Evolutionary conservation across 2,329 filamentous ascomycete genomes (phyloP), one percentile per base, ranked within the genome.

Genomic region (Fusarium hainanense): DNA sequence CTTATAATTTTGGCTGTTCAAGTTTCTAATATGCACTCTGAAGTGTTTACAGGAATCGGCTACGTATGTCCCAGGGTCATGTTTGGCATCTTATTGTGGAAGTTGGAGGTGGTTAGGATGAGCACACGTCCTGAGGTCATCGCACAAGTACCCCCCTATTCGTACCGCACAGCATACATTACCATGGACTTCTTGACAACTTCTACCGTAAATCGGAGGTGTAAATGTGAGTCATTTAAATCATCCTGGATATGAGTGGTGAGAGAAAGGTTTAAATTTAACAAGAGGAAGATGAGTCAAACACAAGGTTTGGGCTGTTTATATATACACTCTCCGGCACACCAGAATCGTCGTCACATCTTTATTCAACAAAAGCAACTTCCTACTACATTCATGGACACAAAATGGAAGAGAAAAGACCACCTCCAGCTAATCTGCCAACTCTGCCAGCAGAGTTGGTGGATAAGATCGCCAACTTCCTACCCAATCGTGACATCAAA

Each of bases 401-500:
- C 40, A 14, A 14, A 4, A 54, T 54, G 51, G 11, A 25, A 5
- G 25, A 28, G 7, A 4, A 3, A 6, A 4, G 3, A 37, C 0
- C 16, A 37, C 16, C 34, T 10, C 6, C 3, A 10, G 16, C 20
- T 46, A 11, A 18, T 1, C 47, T 58, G 10, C 4, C 20, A 20
- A 7, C 10, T 21, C 41, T 69, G 4, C 66, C 63, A 2, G 7
- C 10, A 6, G 56, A 69, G 30, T n/a, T 69, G 7, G 2, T 47
- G 7, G 25, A 58, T 2, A 2, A 30, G 4, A 54, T 66, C 12
- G 6, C 30, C 2, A 28, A 18, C 3, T 10, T 43, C 1, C 34
- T 71, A 11, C 12, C 34, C 2, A 71, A 69, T 3, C 23, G 61
- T 25, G 55, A 63, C 13, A 47, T 57, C 20, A 69, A 69, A 23